Conservation (phyloP, 345 rosid genomes). For the Carallia brachiata region DNA sequence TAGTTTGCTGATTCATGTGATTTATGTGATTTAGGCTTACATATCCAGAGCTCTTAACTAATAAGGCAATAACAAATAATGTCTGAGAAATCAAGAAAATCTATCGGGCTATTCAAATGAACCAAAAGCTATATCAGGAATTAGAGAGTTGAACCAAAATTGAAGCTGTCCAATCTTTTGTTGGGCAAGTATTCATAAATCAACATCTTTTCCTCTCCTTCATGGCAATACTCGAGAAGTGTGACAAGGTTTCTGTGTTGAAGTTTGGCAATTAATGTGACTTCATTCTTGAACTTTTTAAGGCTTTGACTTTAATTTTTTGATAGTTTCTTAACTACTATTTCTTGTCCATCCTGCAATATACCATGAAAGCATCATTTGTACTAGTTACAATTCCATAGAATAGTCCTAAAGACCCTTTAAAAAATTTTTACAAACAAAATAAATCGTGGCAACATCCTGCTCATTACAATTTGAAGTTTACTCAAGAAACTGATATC, state of each 20-base stretch:
- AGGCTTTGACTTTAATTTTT: slow-evolving; percentile 27
- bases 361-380: slow-evolving; percentile 19
- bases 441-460: neutral
- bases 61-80: neutral
- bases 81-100: too few relatives aligned
- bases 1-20: too few relatives aligned
- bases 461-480: neutral
- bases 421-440: neutral
- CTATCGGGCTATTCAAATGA: neutral
- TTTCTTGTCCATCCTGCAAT: slow-evolving; percentile 25
- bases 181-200: slow-evolving; percentile 33
- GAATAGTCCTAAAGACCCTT: neutral
- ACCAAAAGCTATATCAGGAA: neutral
- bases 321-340: slow-evolving; percentile 35
- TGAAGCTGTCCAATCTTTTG: slow-evolving; percentile 30
- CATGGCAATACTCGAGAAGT: slow-evolving; percentile 33
- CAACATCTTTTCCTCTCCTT: slow-evolving; percentile 26
- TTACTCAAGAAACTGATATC: neutral
- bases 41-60: too few relatives aligned
- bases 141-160: slow-evolving; percentile 22
- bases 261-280: slow-evolving; percentile 25
- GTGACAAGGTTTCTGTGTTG: slow-evolving; percentile 34
- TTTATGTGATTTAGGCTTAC: too few relatives aligned
- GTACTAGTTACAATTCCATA: neutral
- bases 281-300: slow-evolving; percentile 31